A percentile compares a stretch with the other conserved stretches of the same genome.
These are phyloP conservation scores for Saprolegnia parasitica DNA, from an alignment of 352 stramenopile genomes.

Conservation along the genomic window DNA sequence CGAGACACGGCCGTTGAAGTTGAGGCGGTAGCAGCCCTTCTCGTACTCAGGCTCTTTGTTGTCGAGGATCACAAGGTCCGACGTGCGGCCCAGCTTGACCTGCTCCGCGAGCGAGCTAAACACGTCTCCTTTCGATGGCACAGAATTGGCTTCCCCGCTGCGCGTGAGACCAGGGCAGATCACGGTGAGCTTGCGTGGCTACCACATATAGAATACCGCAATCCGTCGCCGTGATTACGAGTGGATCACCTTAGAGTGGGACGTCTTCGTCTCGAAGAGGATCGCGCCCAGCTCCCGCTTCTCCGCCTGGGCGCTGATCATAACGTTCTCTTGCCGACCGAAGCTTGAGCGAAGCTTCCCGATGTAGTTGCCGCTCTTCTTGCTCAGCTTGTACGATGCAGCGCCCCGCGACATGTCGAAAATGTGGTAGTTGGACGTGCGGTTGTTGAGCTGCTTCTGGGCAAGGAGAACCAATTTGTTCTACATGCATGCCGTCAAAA, in stretches of 20 bases:
- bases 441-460: slow-evolving; percentile 63
- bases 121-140: slow-evolving; percentile 39
- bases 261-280: slow-evolving; percentile 51
- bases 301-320: slow-evolving; percentile 59
- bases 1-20: slow-evolving; percentile 75
- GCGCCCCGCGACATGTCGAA: slow-evolving; percentile 78
- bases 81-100: slow-evolving; percentile 32
- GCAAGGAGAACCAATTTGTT: slow-evolving; percentile 55
- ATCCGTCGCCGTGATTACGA: slow-evolving; percentile 24
- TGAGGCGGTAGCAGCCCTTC: slow-evolving; percentile 73
- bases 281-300: slow-evolving; percentile 74
- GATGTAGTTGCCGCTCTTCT: slow-evolving; percentile 88
- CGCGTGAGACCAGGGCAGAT: slow-evolving; percentile 48
- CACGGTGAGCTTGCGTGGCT: slow-evolving; percentile 36
- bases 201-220: background rate
- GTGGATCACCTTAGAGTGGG: slow-evolving; percentile 41
- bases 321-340: slow-evolving; percentile 64
- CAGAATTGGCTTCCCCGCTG: slow-evolving; percentile 46
- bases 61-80: slow-evolving; percentile 49
- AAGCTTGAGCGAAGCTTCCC: slow-evolving; percentile 81
- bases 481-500: background rate
- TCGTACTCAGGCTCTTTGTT: slow-evolving; percentile 73
- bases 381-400: slow-evolving; percentile 48
- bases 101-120: slow-evolving; percentile 59
- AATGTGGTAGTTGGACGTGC: slow-evolving; percentile 80